Evolutionary conservation across 1,139 yeast genomes (phyloP), one percentile per base, ranked within the genome.

Genomic region (Nematodospora anomalae): DNA sequence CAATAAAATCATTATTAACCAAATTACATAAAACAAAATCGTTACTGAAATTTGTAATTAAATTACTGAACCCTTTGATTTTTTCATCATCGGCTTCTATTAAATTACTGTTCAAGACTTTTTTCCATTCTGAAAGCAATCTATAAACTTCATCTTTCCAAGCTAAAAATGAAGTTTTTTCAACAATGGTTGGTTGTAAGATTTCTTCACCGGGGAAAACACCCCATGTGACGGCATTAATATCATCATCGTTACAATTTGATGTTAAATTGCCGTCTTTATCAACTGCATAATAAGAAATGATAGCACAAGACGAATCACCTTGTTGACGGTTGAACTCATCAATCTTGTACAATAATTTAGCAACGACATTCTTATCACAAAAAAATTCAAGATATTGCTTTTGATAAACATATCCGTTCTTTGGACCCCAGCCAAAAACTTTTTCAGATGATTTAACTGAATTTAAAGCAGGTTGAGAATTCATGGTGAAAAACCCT

Each of bases 191-290:
- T 37, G 96, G 95, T 61, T 88, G 96, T 49, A 86, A 72, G 36
- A 88, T 85, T 62, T 88, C 96, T 57, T 84, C 85, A 32, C 95
- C 95, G 13, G 96, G 96, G 74, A 86, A 88, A 28, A 86, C 87
- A 45, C 96, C 97, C 98, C 98, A 92, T 10, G 98, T 92, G 36
- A 89, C 97, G 6, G 97, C 97, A 55, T 88, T 89, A 48, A 95
- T 89, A 46, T 83, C 85, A 42, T 80, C 85, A 33, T 78, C 83
- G 28, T 74, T 76, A 33, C 92, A 80, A 58, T 90, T 90, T 27
- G 79, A 71, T 27, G 61, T 52, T 44, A 87, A 67, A 28, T 76
- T 67, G 18, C 89, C 90, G 3, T 61, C 52, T 38, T 70, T 67
- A 57, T 84, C 83, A 32, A 87, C 90, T 3, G 92, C 83, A 56